These are phyloP conservation scores for Ogataea corticis DNA, from an alignment of 805 yeast genomes.

Conservation along the genomic window DNA sequence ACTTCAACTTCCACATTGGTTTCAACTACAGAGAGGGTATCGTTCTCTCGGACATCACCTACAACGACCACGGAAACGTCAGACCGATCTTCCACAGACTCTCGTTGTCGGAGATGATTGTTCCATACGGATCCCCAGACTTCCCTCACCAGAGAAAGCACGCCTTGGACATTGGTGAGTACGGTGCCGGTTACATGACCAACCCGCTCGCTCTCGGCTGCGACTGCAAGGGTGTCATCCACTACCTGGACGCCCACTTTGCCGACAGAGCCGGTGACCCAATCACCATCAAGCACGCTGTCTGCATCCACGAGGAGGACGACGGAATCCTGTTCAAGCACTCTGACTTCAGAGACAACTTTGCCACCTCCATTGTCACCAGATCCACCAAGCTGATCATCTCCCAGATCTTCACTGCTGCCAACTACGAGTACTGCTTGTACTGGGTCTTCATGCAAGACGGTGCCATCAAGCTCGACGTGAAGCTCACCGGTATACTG, in stretches of 20 bases:
- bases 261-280: slow-evolving; percentile 68
- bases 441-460: slow-evolving; percentile 85
- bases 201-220: slow-evolving; percentile 78
- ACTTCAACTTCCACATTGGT: slow-evolving; percentile 76
- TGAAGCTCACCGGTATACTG: slow-evolving; percentile 79
- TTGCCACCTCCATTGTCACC: slow-evolving; percentile 71
- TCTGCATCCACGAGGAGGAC: slow-evolving; percentile 86
- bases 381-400: slow-evolving; percentile 73
- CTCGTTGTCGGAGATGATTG: slow-evolving; percentile 80
- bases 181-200: slow-evolving; percentile 85
- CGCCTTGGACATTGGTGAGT: slow-evolving; percentile 84
- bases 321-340: slow-evolving; percentile 79
- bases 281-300: slow-evolving; percentile 69
- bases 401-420: slow-evolving; percentile 84
- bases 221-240: slow-evolving; percentile 85
- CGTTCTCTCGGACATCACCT: slow-evolving; percentile 69
- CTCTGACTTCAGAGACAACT: slow-evolving; percentile 80
- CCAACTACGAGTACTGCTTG: slow-evolving; percentile 82
- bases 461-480: slow-evolving; percentile 77
- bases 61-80: slow-evolving; percentile 73
- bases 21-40: slow-evolving; percentile 87
- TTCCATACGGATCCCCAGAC: slow-evolving; percentile 79
- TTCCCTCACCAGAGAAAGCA: slow-evolving; percentile 84
- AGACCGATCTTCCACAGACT: slow-evolving; percentile 78
- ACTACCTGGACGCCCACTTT: slow-evolving; percentile 79